Base-by-base conservation (phyloP, 257 asterid species). In the Lycium ferocissimum region DNA sequence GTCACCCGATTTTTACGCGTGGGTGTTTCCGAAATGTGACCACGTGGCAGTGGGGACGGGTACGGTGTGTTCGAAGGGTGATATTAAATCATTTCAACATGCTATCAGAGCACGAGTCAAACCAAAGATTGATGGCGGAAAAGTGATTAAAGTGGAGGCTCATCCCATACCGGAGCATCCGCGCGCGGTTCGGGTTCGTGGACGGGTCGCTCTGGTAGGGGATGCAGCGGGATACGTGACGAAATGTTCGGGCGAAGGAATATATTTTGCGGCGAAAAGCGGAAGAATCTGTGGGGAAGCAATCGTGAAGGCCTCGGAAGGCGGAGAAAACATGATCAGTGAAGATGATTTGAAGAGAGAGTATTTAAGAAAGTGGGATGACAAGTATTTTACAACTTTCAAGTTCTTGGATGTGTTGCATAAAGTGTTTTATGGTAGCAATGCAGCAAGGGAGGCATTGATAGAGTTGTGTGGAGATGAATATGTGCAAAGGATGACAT, bases 1-100 rank as follows among this genome's bases (percentile, higher is more conserved):
- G 9, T 94, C 98, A 0, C 98, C 98, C 1, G 97, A 94, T 79
- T 93, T 94, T 91, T 94, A 94, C 88, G 98, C 90, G 2, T 95
- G 98, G 98, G 98, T 95, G 75, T 94, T 95, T 82, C 98, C 98
- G 2, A 94, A 94, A 80, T 91, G 95, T 85, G 98, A 94, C 86
- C 98, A 94, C 87, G 98, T 94, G 43, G 98, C 97, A 0, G 98
- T 94, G 3, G 96, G 95, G 40, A 94, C 97, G 0, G 98, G 98
- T 53, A 93, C 96, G 1, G 88, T 88, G 9, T 85, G 88, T 67
- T 89, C 92, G 0, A 94, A 86, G 73, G 88, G 87, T 79, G 43
- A 88, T 87, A 89, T 94, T 84, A 93, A 92, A 86, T 69, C 72
- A 81, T 83, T 95, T 47, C 97, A 94, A 58, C 47, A 79, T 49